phyloP scores from a whole-genome alignment of 2,329 filamentous ascomycete genomes.

The Thelonectria olida region DNA sequence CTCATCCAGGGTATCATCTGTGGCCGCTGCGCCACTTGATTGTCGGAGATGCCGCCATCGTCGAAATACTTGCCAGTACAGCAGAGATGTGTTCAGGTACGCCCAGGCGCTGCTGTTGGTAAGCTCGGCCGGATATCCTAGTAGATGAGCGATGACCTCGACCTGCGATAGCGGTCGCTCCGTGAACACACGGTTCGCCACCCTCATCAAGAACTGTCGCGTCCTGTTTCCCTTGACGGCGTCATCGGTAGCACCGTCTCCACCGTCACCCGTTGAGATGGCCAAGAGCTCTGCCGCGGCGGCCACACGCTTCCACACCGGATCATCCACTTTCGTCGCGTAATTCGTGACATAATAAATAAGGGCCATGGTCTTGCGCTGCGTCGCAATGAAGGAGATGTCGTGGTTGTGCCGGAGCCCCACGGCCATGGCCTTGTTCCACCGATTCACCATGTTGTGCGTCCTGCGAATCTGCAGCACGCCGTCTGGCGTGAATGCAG shows the following conservation, averaged over 20 bases:
- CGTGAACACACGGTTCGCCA: not conserved
- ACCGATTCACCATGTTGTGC: too few relatives aligned
- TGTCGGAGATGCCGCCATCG: not conserved
- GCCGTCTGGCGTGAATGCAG: too few relatives aligned
- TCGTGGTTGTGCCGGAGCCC: too few relatives aligned
- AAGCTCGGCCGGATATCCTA: not conserved
- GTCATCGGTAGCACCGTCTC: not conserved
- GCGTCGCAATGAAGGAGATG: too few relatives aligned
- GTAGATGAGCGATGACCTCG: not conserved
- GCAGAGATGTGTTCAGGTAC: not conserved
- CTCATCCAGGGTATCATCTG: not conserved
- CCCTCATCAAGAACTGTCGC: not conserved
- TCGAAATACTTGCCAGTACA: not conserved
- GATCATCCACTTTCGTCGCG: too few relatives aligned
- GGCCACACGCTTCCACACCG: too few relatives aligned
- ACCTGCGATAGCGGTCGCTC: not conserved
- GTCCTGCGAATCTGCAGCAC: too few relatives aligned
- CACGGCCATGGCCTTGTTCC: too few relatives aligned
- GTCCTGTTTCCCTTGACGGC: not conserved
- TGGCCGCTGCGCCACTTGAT: not conserved
- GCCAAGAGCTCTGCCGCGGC: too few relatives aligned
- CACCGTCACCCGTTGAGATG: too few relatives aligned
- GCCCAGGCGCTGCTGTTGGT: not conserved
- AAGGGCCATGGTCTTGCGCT: too few relatives aligned
- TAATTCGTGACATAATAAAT: too few relatives aligned